Percentiles rank a stretch among this genome's conserved stretches.
These are phyloP conservation scores for Collybia sordida DNA, from an alignment of 768 basidiomycete species.

Conservation along the genomic window DNA sequence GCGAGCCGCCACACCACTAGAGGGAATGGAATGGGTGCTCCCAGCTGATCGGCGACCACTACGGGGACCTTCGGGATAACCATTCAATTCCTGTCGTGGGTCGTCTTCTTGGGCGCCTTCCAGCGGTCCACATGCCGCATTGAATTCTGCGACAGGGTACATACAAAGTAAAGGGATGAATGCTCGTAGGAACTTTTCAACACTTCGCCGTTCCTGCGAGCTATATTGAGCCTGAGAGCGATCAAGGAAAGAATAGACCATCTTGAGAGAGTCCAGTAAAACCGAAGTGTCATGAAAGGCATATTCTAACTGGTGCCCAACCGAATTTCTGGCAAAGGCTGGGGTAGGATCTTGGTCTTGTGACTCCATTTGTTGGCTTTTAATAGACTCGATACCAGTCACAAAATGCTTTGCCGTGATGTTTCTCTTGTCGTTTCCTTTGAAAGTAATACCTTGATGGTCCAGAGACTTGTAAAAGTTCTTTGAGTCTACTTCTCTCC, in stretches of 20 bases:
- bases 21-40: constrained; percentile 37
- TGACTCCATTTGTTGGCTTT: constrained; percentile 53
- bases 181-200: constrained; percentile 82
- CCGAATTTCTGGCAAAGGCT: constrained; percentile 43
- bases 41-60: constrained; percentile 49
- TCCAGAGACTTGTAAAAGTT: constrained; percentile 99
- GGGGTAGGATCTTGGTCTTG: constrained; percentile 33
- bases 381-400: constrained; percentile 70
- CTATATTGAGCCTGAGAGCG: constrained; percentile 78
- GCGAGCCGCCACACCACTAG: constrained; percentile 52
- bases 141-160: constrained; percentile 66
- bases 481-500: constrained; percentile 95
- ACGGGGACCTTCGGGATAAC: constrained; percentile 29
- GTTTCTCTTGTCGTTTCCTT: constrained; percentile 92
- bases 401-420: constrained; percentile 86
- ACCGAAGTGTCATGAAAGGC: constrained; percentile 75
- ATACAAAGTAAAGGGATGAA: constrained; percentile 85
- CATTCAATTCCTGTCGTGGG: constrained; percentile 26
- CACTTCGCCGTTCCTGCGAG: constrained; percentile 70
- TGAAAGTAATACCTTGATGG: constrained; percentile 94
- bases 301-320: constrained; percentile 77
- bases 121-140: constrained; percentile 57
- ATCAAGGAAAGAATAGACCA: constrained; percentile 90
- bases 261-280: constrained; percentile 84
- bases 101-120: constrained; percentile 48